Base-by-base conservation (phyloP, 495 filamentous ascomycete genomes). In the Hyaloscypha bicolor region DNA sequence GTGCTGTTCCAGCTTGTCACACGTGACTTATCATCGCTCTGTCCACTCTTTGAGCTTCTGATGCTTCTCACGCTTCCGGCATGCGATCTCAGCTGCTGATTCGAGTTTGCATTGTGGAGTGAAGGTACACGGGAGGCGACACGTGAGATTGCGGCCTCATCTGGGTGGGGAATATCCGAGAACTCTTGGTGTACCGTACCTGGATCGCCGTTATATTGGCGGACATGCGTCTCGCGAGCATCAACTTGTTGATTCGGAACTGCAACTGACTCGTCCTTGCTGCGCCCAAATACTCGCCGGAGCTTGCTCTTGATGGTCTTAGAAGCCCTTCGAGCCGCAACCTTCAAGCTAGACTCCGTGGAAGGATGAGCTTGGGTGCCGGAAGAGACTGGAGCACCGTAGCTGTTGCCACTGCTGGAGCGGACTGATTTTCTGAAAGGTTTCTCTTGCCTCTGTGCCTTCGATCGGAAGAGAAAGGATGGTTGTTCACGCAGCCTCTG, bases 1-100 rank as follows among this genome's bases (percentile, higher is more conserved):
- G 83, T 94, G 70, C 89, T 83, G 5, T 85, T 83, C 92, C 91
- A 93, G 73, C 91, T 94, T 16, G 90, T 93, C 48, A 93, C 84
- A 19, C 89, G 82, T 62, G 91, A 93, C 59, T 78, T 84, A 21
- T 85, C 84, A 61, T 68, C 71, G 42, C 62, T 65, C 30, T 62
- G 64, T 29, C 69, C 61, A 70, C 82, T 88, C 66, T 74, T 75
- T 11, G 80, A 72, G 70, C 83, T 88, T 66, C 74, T 75, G 9
- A 79, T 71, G 60, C 82, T 86, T 45, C 82, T 79, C 19, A 87
- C 69, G 64, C 86, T 88, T 19, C 83, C 84, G 64, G 79, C 71
- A 25, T 75, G 77, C 14, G 81, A 84, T 39, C 69, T 76, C 42
- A 81, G 69, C 61, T 81, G 68, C 42, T 81, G 72, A 59, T 74